Evolutionary conservation across 495 filamentous ascomycete species (phyloP).

Genomic region (Trichoderma orchidacearum): DNA sequence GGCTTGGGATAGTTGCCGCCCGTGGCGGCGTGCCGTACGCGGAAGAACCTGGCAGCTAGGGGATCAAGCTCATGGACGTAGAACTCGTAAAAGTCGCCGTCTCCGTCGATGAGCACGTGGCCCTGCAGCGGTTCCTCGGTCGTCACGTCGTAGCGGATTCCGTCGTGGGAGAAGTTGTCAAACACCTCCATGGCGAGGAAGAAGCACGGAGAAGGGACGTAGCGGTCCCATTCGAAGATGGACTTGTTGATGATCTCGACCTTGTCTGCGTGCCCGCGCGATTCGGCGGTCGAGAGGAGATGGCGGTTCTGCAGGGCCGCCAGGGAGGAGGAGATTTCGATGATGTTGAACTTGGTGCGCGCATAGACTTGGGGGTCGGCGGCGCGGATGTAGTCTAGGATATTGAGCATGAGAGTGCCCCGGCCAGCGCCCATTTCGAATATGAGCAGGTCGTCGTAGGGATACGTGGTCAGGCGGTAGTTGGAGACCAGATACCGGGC

Average conservation of each 20-base stretch:
- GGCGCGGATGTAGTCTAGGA: conserved; percentile 90
- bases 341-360: conserved; percentile 85
- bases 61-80: conserved; percentile 71
- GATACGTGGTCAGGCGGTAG: conserved; percentile 87
- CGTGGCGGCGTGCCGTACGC: conserved; percentile 53
- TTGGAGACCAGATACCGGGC: conserved; percentile 88
- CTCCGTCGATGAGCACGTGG: conserved; percentile 65
- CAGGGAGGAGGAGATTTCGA: conserved; percentile 78
- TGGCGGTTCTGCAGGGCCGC: conserved; percentile 65
- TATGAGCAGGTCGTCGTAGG: conserved; percentile 93
- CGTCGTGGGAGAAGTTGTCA: conserved; percentile 96
- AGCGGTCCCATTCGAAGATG: conserved; percentile 84
- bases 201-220: conserved; percentile 83
- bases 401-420: conserved; percentile 95
- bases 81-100: conserved; percentile 91
- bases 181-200: conserved; percentile 98
- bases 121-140: conserved; percentile 75
- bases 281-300: conserved; percentile 45
- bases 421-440: conserved; percentile 98
- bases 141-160: conserved; percentile 67
- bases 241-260: conserved; percentile 90
- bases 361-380: conserved; percentile 84
- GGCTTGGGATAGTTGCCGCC: conserved; percentile 31
- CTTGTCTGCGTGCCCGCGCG: conserved; percentile 62
- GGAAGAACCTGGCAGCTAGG: conserved; percentile 66